A percentile compares a stretch with the other conserved stretches of the same genome.
Conservation (phyloP, 2,329 filamentous ascomycete genomes). For the Penicillium sp. region DNA sequence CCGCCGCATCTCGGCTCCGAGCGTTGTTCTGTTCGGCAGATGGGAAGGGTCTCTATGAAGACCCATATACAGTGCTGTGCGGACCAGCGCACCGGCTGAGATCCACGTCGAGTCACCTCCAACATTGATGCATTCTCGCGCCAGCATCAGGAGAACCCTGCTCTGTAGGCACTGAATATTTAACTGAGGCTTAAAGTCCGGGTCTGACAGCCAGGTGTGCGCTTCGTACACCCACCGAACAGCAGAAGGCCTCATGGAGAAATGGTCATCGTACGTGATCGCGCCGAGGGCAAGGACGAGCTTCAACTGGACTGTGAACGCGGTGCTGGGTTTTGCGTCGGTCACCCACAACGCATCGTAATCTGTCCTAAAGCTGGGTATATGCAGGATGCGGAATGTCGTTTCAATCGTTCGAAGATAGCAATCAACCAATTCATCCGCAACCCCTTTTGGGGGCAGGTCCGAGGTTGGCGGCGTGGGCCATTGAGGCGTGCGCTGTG, state of each 20-base stretch:
- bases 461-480: constrained; percentile 47
- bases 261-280: constrained; percentile 54
- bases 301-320: constrained; percentile 62
- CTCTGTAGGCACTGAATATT: constrained; percentile 58
- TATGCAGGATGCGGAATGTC: constrained; percentile 61
- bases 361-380: constrained; percentile 60
- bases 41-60: constrained; percentile 46
- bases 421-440: constrained; percentile 56
- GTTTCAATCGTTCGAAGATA: constrained; percentile 63
- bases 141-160: constrained; percentile 44
- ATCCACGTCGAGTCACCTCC: constrained; percentile 45
- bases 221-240: constrained; percentile 63
- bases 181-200: constrained; percentile 58
- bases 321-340: constrained; percentile 36
- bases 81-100: constrained; percentile 42
- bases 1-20: constrained; percentile 33
- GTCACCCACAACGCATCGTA: constrained; percentile 59
- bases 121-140: constrained; percentile 41
- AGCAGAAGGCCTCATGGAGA: constrained; percentile 56
- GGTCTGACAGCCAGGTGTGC: constrained; percentile 59
- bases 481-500: constrained; percentile 54
- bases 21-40: constrained; percentile 30
- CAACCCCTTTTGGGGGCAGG: constrained; percentile 51
- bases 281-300: constrained; percentile 64
- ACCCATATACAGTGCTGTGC: constrained; percentile 47